Conservation (phyloP, 1,284 basidiomycete species). For the Moniliella sp. region DNA sequence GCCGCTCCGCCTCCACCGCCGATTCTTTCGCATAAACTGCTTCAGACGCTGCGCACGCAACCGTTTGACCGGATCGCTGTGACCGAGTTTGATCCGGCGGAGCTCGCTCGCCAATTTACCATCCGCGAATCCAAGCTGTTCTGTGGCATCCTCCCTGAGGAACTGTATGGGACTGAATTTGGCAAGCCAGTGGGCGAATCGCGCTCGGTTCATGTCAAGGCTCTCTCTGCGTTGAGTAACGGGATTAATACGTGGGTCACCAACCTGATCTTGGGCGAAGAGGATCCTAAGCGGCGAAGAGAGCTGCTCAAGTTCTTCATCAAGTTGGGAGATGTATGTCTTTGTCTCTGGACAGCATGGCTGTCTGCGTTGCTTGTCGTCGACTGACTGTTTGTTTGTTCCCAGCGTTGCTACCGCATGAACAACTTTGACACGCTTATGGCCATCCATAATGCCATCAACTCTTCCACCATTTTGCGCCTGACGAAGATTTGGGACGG, state of each 20-base stretch:
- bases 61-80: slow-evolving; percentile 41
- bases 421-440: slow-evolving; percentile 37
- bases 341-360: background rate
- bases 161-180: slow-evolving; percentile 27
- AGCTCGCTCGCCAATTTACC: slow-evolving; percentile 42
- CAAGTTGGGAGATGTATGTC: slow-evolving; percentile 35
- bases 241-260: slow-evolving; percentile 37
- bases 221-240: slow-evolving; percentile 36
- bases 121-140: slow-evolving; percentile 32
- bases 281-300: slow-evolving; percentile 32
- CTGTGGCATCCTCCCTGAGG: slow-evolving; percentile 33
- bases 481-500: slow-evolving; percentile 42
- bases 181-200: slow-evolving; percentile 1
- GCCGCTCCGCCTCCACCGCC: slow-evolving; percentile 39
- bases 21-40: slow-evolving; percentile 58
- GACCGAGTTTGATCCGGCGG: slow-evolving; percentile 61
- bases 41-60: slow-evolving; percentile 39
- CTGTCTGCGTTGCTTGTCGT: background rate
- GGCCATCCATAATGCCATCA: slow-evolving; percentile 35
- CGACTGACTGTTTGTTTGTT: too few relatives aligned
- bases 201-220: slow-evolving; percentile 25
- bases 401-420: slow-evolving; percentile 29
- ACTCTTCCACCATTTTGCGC: slow-evolving; percentile 33
- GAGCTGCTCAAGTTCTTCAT: slow-evolving; percentile 36
- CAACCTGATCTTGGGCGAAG: slow-evolving; percentile 36